Evolutionary conservation across 2,329 filamentous ascomycete genomes (phyloP), one percentile per base, ranked within the genome.

Genomic region (Fusarium ramigenum): DNA sequence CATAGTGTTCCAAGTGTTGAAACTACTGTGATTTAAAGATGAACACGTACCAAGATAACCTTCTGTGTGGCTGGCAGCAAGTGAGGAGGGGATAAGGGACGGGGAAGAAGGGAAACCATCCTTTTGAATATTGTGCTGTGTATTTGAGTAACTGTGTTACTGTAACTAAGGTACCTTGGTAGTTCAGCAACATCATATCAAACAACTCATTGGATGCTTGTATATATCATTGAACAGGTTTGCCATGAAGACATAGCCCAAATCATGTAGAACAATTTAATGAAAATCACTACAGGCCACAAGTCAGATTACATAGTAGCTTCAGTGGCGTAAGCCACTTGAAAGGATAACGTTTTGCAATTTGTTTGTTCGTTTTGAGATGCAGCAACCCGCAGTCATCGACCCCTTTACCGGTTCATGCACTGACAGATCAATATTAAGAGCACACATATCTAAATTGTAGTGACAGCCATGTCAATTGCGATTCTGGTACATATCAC

Each of bases 381-480:
- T 66, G 60, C 50, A 52, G 23, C n/a, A 36, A 53, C 44, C 66
- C 50, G 61, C 44, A 25, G n/a, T n/a, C 18, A 28, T 46, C 16
- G n/a, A 23, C 36, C 40, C 32, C 40, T 21, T 70, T 40, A 16
- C 53, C 32, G 37, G 25, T 12, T 14, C 18, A 25, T 36, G 40
- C 53, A 39, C 16, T 42, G n/a, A 25, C 15, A 30, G 8, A 43
- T 34, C 12, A 16, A 30, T 23, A 28, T 36, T 34, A 19, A 28
- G 32, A 16, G 36, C 46, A 36, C 25, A 21, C 12, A 23, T 54
- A n/a, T 34, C 47, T 19, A 25, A n/a, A 47, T 14, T 10, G 18
- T 9, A 37, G 30, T 30, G 5, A 43, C 47, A 34, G 42, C 16
- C 32, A 28, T 37, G n/a, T 23, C 23, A 50, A 12, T 8, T 23